phyloP scores from a whole-genome alignment of 2,329 filamentous ascomycete genomes.

The Talaromyces sp. region DNA sequence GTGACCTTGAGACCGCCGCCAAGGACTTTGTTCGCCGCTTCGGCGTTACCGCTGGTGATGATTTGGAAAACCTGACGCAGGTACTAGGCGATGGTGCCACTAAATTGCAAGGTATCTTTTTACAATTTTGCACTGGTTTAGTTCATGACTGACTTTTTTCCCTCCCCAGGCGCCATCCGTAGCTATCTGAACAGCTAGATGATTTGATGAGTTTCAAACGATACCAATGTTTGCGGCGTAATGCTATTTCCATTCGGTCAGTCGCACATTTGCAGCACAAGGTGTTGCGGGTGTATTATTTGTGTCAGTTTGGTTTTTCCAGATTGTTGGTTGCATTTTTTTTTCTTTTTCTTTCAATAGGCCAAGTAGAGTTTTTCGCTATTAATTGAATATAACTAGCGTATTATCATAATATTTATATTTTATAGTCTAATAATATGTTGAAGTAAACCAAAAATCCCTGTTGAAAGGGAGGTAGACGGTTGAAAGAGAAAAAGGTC shows the following conservation, averaged over 20 bases:
- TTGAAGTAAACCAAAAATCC: not conserved
- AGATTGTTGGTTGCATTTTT: slow-evolving; percentile 14
- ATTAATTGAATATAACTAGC: not conserved
- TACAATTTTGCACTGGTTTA: not conserved
- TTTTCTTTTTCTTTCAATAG: slow-evolving; percentile 5
- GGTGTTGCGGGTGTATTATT: slow-evolving; percentile 9
- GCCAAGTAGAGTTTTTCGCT: not conserved
- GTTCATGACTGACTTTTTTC: not conserved
- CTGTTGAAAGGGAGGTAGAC: not conserved
- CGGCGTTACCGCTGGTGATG: slow-evolving; percentile 91
- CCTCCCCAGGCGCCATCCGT: slow-evolving; percentile 40
- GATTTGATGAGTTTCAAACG: slow-evolving; percentile 4
- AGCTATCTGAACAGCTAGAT: slow-evolving; percentile 46
- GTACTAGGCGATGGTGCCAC: slow-evolving; percentile 80
- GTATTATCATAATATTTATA: not conserved
- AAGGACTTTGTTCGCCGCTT: slow-evolving; percentile 96
- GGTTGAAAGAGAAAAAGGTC: not conserved
- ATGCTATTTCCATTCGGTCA: not conserved
- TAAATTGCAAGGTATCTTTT: slow-evolving; percentile 66
- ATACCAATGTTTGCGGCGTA: slow-evolving; percentile 9
- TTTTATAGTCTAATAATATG: not conserved
- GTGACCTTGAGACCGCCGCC: slow-evolving; percentile 85
- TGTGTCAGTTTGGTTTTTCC: slow-evolving; percentile 18
- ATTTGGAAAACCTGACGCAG: slow-evolving; percentile 83
- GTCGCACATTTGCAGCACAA: slow-evolving; percentile 1